These are phyloP conservation scores for Panicum virgatum DNA, from an alignment of 202 grass and related monocot genomes.

Conservation along the genomic window DNA sequence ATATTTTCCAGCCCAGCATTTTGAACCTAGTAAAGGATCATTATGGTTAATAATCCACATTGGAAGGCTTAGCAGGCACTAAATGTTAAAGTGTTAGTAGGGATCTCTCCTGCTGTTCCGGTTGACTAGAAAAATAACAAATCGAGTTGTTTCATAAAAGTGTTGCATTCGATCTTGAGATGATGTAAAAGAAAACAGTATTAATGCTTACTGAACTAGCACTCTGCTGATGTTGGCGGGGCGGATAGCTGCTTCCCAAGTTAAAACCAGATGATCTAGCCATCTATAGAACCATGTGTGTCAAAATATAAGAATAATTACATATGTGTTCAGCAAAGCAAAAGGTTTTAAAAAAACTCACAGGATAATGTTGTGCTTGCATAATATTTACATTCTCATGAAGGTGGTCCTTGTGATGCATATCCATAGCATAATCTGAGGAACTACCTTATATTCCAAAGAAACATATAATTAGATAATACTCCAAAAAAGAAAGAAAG, in stretches of 20 bases:
- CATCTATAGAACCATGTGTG: slow-evolving; percentile 57
- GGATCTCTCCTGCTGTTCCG: background rate
- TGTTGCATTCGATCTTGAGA: slow-evolving; percentile 48
- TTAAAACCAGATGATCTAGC: slow-evolving; percentile 83
- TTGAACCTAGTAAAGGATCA: slow-evolving; percentile 68
- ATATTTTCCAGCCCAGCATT: slow-evolving; percentile 59
- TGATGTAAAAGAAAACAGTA: slow-evolving; percentile 42
- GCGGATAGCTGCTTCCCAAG: slow-evolving; percentile 66
- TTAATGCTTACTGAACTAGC: slow-evolving; percentile 56
- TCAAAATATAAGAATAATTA: slow-evolving; percentile 19
- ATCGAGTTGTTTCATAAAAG: slow-evolving; percentile 33
- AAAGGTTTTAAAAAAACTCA: slow-evolving; percentile 47
- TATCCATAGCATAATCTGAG: slow-evolving; percentile 76
- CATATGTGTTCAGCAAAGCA: background rate
- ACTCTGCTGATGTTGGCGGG: slow-evolving; percentile 76
- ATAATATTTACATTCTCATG: slow-evolving; percentile 82
- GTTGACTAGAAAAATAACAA: background rate
- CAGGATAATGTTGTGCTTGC: slow-evolving; percentile 70
- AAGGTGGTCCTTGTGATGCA: slow-evolving; percentile 92
- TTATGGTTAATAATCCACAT: slow-evolving; percentile 28
- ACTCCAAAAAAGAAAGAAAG: background rate
- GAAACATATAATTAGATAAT: slow-evolving; percentile 35
- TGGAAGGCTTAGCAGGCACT: slow-evolving; percentile 26
- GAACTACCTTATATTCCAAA: slow-evolving; percentile 64
- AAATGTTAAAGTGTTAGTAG: background rate